Conservation (phyloP, 1,284 basidiomycete species). For the Ganoderma lingzhi region DNA sequence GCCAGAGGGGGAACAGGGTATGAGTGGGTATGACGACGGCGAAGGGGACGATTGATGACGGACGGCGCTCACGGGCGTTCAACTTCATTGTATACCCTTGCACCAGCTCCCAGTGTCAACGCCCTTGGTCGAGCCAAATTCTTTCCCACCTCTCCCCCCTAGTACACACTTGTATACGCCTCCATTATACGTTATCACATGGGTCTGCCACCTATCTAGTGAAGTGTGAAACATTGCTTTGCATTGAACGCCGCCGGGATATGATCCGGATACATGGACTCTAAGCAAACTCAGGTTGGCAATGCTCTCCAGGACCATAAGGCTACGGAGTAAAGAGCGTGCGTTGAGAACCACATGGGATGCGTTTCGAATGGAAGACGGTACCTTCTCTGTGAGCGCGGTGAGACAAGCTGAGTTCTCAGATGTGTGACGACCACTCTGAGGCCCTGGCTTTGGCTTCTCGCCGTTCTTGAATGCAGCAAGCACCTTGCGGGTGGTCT, state of each 20-base stretch:
- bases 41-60: conserved; percentile 74
- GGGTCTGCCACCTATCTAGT: conserved; percentile 4
- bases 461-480: conserved; percentile 87
- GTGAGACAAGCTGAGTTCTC: conserved; percentile 94
- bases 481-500: conserved; percentile 88
- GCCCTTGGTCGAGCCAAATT: too few species aligned
- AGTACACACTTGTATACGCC: not conserved
- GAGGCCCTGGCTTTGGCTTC: conserved; percentile 93
- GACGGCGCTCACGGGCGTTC: not conserved
- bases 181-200: not conserved
- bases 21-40: conserved; percentile 73
- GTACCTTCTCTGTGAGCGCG: conserved; percentile 82
- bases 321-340: conserved; percentile 61
- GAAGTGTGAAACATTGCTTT: conserved; percentile 42
- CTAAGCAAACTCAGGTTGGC: conserved; percentile 88
- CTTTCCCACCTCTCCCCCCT: too few species aligned
- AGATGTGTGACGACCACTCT: conserved; percentile 85
- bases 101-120: not conserved
- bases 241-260: conserved; percentile 10
- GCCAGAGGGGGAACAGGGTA: conserved; percentile 78
- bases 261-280: conserved; percentile 15
- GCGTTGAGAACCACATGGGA: not conserved
- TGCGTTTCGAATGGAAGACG: conserved; percentile 7
- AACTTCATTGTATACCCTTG: not conserved
- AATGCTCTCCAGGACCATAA: conserved; percentile 93